Evolutionary conservation across 1,284 basidiomycete genomes (phyloP), one percentile per base, ranked within the genome.

Genomic region (Cutaneotrichosporon cavernicola): DNA sequence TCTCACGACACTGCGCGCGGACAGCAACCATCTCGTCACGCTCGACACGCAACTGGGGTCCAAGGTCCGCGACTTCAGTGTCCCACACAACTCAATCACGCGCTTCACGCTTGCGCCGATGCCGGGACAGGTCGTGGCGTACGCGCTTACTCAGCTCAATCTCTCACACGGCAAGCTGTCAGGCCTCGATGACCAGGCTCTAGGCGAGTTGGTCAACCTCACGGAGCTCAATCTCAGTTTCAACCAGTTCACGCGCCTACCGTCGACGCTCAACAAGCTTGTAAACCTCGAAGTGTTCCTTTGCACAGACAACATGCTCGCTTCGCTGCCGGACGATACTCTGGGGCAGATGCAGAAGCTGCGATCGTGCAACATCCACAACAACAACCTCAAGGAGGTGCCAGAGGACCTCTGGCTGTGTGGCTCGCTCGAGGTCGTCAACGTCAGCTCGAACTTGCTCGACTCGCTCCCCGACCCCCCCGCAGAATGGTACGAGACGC

Each of bases 101-200:
- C 85, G 89, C 64, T 84, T 92, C 58, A 88, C 88, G 34, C 84
- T 93, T 36, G 82, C 86, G 1, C 85, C 87, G 0, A 84, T 86
- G 7, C 84, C 85, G 0, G 76, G 85, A 31, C 84, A 84, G 36
- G 82, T 83, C 34, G 78, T 79, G 0, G 85, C 88, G 0, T 89
- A 86, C 65, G 83, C 86, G 4, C 85, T 99, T 38, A 91, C 89
- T 0, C 85, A 85, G 34, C 86, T 99, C 46, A 90, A 99, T 74
- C 84, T 99, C 60, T 96, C 94, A 1, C 85, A 94, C 70, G 90
- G 91, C 62, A 97, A 97, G 79, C 85, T 99, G 10, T 91, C 92
- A 5, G 87, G 88, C 2, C 83, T 99, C 1, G 90, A 92, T 62
- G 89, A 91, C 56, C 82, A 83, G 50, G 80, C 88, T 1, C 84